Percentiles rank a stretch among this genome's conserved stretches.
phyloP scores from a whole-genome alignment of 2,329 filamentous ascomycete genomes.

The Didymella sp. region DNA sequence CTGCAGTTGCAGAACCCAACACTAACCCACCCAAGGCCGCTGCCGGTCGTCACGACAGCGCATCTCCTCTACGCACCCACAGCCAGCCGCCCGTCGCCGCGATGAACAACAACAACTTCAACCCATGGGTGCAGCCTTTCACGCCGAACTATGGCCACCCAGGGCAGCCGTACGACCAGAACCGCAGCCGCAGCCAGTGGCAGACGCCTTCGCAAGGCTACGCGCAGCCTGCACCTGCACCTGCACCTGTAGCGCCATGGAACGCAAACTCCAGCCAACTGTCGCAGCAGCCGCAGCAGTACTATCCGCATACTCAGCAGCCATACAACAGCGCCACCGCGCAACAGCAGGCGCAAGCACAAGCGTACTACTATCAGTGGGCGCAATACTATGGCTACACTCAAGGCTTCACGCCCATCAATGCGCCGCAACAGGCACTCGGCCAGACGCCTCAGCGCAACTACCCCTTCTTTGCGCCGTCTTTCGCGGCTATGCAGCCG shows the following conservation, averaged over 20 bases:
- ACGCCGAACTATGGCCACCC: conserved; percentile 21
- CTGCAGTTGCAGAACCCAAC: conserved; percentile 31
- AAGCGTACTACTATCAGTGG: conserved; percentile 32
- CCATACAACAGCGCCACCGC: conserved; percentile 20
- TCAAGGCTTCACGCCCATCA: conserved; percentile 17
- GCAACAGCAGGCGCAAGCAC: conserved; percentile 26
- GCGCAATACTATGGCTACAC: conserved; percentile 22
- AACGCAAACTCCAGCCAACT: conserved; percentile 14
- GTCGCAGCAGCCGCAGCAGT: conserved; percentile 20
- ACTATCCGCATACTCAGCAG: conserved; percentile 18
- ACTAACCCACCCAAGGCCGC: conserved; percentile 37
- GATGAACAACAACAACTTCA: conserved; percentile 33
- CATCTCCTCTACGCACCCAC: conserved; percentile 16
- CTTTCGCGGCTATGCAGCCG: conserved; percentile 22
- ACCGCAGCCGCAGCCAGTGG: conserved; percentile 20
- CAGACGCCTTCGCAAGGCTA: conserved; percentile 9
- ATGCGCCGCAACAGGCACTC: conserved; percentile 19
- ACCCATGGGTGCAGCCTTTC: conserved; percentile 31
- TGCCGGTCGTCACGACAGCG: conserved; percentile 32
- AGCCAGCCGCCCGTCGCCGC: conserved; percentile 18
- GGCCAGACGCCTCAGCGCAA: conserved; percentile 20
- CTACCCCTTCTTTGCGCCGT: conserved; percentile 24
- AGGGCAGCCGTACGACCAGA: conserved; percentile 18
- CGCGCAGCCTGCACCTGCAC: conserved; percentile 13
- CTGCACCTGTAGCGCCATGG: conserved; percentile 12